Percentiles rank a stretch among this genome's conserved stretches.
Conservation (phyloP, 1,284 basidiomycete genomes). For the Vanrija sp. region DNA sequence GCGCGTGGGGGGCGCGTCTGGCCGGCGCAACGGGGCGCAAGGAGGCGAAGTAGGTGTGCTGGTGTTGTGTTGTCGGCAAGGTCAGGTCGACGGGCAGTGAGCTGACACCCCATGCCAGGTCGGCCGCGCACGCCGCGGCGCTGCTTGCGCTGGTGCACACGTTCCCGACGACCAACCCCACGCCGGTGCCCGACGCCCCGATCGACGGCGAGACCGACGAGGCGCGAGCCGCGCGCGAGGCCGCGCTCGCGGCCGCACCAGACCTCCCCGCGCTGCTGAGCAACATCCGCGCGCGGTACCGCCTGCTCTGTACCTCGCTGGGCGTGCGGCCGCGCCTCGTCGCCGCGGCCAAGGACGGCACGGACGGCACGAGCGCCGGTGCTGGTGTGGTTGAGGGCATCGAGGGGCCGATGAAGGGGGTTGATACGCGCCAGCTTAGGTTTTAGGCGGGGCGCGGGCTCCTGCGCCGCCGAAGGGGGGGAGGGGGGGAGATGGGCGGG, state of each 20-base stretch:
- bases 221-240: background rate
- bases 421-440: constrained; percentile 42
- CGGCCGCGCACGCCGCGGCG: constrained; percentile 61
- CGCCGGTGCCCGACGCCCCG: constrained; percentile 19
- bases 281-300: constrained; percentile 83
- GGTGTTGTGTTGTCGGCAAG: background rate
- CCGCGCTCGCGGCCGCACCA: constrained; percentile 7
- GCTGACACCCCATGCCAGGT: constrained; percentile 42
- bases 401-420: constrained; percentile 47
- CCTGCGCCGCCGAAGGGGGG: too few species aligned
- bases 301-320: constrained; percentile 76
- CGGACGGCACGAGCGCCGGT: background rate
- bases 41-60: constrained; percentile 29
- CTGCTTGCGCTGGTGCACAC: constrained; percentile 67
- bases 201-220: constrained; percentile 3
- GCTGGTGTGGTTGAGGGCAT: constrained; percentile 34
- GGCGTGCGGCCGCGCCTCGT: constrained; percentile 61
- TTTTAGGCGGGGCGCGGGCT: constrained; percentile 19
- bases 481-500: too few species aligned
- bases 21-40: constrained; percentile 25
- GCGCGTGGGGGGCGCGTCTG: constrained; percentile 61
- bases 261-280: constrained; percentile 68
- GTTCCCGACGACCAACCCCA: constrained; percentile 73
- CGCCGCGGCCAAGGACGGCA: constrained; percentile 21
- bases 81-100: too few species aligned